Conservation (phyloP, 495 filamentous ascomycete species). For the Penicillium salamii region DNA sequence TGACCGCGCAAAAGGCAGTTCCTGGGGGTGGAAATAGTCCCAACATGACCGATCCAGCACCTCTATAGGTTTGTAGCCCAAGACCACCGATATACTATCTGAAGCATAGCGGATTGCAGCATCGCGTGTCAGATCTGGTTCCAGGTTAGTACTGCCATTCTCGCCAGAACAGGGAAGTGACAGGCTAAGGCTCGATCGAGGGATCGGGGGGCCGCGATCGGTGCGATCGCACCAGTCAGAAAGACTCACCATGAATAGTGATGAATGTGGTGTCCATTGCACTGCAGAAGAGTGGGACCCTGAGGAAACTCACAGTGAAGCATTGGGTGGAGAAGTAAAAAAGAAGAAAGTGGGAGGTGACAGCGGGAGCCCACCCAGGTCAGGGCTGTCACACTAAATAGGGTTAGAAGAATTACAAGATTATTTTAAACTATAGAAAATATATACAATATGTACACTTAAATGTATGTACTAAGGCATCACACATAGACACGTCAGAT, state of each 20-base stretch:
- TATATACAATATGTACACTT: no score
- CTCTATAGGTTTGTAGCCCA: conserved; percentile 76
- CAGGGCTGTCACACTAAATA: no score
- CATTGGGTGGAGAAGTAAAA: not conserved
- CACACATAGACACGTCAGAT: no score
- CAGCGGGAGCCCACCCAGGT: no score
- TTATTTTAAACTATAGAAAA: no score
- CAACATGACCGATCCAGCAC: conserved; percentile 76
- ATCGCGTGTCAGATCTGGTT: conserved; percentile 69
- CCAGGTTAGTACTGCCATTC: no score
- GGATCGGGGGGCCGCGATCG: not conserved
- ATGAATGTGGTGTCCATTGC: conserved; percentile 90
- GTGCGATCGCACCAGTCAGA: not conserved
- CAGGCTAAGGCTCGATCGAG: no score
- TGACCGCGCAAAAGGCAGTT: conserved; percentile 70
- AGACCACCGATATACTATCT: conserved; percentile 76
- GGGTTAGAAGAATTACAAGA: no score
- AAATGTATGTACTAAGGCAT: no score
- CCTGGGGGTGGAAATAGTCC: conserved; percentile 83
- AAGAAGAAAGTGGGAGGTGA: not conserved
- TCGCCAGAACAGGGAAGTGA: no score
- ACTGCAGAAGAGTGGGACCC: conserved; percentile 22
- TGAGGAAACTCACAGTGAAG: not conserved
- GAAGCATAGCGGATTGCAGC: conserved; percentile 82
- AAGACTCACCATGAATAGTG: conserved; percentile 78